phyloP scores from a whole-genome alignment of 495 filamentous ascomycete genomes.

The Penicillium silybi region DNA sequence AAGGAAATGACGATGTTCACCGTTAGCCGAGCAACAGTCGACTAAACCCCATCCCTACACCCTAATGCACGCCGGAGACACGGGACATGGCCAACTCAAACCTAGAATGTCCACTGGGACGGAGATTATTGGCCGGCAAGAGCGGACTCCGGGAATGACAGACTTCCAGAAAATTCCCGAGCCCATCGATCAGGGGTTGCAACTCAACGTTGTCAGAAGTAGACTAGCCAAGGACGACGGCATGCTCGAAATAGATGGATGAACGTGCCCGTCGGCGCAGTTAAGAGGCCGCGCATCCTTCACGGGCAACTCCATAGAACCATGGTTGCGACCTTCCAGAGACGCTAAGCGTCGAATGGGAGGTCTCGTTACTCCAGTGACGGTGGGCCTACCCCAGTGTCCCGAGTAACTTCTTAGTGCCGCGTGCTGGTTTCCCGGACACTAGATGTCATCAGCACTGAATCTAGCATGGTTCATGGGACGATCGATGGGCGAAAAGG shows the following conservation, averaged over 20 bases:
- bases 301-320: constrained; percentile 9
- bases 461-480: constrained; percentile 7
- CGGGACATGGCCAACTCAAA: neutral
- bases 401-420: neutral
- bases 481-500: neutral
- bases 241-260: neutral
- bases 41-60: neutral
- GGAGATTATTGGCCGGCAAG: neutral
- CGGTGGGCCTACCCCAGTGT: constrained; percentile 4
- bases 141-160: neutral
- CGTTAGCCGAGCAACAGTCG: neutral
- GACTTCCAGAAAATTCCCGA: neutral
- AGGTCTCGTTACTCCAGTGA: constrained; percentile 10
- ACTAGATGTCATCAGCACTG: neutral
- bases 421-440: neutral
- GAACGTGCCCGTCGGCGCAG: neutral
- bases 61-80: neutral
- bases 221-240: constrained; percentile 1
- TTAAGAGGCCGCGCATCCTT: constrained; percentile 3
- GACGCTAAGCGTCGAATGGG: constrained; percentile 14
- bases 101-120: neutral
- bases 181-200: neutral
- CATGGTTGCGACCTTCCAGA: constrained; percentile 17
- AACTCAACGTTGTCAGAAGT: neutral
- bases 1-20: neutral